Base-by-base conservation (phyloP, 192 early-diverging fungal species). In the Linnemannia elongata region DNA sequence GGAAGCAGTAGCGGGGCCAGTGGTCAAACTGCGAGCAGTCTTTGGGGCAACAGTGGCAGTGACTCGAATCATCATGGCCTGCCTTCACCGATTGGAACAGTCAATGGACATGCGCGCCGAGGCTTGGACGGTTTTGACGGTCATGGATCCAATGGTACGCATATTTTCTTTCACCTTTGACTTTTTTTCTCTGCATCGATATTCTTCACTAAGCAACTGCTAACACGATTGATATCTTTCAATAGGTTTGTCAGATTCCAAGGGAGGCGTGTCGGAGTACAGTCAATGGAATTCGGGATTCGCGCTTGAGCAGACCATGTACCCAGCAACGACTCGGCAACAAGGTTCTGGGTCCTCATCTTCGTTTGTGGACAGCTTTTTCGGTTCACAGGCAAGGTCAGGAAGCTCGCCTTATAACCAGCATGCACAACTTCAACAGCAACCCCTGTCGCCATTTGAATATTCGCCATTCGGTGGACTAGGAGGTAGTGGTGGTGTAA, bases 261-360 rank as follows among this genome's bases (percentile, higher is more conserved):
- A 77, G 41, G 71, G 74, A 57, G 72, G 69, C 41, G 68, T 81
- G 8, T 78, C 85, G 7, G 85, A 87, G 38, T 87, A 87, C 52
- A 87, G 85, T 71, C 85, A 87, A 66, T 87, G 85, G 85, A 87
- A 87, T 54, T 87, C 79, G 41, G 85, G 85, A 27, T 87, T 87
- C 42, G 76, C 80, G 18, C 63, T 87, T 18, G 85, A 87, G 7
- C 79, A 81, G n/a, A 63, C 79, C 49, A 81, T 87, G 80, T 80
- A 85, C 36, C 76, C 77, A 52, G 41, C 69, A 6, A 36, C 73
- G 17, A 41, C 57, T 27, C 76, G 42, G n/a, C 83, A 76, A 55
- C 78, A 80, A 27, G 24, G 49, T 3, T 17, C 18, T 52, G 45
- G 39, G 27, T 44, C 71, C 13, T 66, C 76, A 20, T 73, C 74